These are phyloP conservation scores for Maudiozyma saulgeensis DNA, from an alignment of 805 yeast genomes.

Conservation along the genomic window DNA sequence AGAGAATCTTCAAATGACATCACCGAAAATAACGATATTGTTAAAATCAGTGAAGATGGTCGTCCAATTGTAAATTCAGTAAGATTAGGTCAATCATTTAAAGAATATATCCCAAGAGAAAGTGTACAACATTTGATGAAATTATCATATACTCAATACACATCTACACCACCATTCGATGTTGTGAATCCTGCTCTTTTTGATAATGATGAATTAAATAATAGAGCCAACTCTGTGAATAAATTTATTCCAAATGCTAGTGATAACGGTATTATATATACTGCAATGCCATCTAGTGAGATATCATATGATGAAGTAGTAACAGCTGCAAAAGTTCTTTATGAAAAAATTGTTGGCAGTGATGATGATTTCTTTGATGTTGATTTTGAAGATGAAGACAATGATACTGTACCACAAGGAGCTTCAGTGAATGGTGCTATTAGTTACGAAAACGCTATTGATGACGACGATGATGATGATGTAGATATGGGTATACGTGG, in stretches of 20 bases:
- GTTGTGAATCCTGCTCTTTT: slow-evolving; percentile 37
- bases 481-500: slow-evolving; percentile 20
- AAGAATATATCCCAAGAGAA: slow-evolving; percentile 75
- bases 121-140: slow-evolving; percentile 53
- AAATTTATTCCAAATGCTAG: slow-evolving; percentile 31
- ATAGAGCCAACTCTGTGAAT: not conserved
- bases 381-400: slow-evolving; percentile 93
- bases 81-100: slow-evolving; percentile 76
- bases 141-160: slow-evolving; percentile 50
- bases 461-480: slow-evolving; percentile 23
- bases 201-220: slow-evolving; percentile 18
- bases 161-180: slow-evolving; percentile 49
- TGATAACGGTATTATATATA: slow-evolving; percentile 40
- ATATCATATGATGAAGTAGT: slow-evolving; percentile 86
- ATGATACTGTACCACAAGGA: slow-evolving; percentile 14
- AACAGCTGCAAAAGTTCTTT: slow-evolving; percentile 67
- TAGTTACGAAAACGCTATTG: slow-evolving; percentile 22
- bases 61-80: slow-evolving; percentile 68
- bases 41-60: slow-evolving; percentile 47
- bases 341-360: slow-evolving; percentile 75
- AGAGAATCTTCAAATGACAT: slow-evolving; percentile 62
- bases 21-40: slow-evolving; percentile 50
- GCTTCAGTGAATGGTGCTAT: not conserved
- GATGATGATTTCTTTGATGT: slow-evolving; percentile 94
- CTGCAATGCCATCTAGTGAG: slow-evolving; percentile 72